phyloP scores from a whole-genome alignment of 208 protist species.

The Naegleria lovaniensis region DNA sequence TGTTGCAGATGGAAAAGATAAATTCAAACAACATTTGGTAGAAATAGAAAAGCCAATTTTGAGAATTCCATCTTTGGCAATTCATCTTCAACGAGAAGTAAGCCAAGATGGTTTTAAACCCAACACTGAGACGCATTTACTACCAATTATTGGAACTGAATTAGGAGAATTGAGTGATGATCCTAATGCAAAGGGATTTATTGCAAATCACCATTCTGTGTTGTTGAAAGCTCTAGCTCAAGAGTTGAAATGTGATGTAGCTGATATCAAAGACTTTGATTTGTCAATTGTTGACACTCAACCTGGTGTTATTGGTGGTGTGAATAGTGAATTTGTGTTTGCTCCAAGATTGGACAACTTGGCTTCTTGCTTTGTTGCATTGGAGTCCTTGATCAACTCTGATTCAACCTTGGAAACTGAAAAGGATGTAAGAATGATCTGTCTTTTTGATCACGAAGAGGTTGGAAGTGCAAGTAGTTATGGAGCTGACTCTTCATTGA shows the following conservation, averaged over 20 bases:
- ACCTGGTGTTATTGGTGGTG: constrained; percentile 72
- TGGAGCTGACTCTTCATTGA: constrained; percentile 63
- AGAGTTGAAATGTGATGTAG: constrained; percentile 43
- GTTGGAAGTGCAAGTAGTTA: constrained; percentile 65
- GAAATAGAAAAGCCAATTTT: constrained; percentile 79
- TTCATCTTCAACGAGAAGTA: constrained; percentile 81
- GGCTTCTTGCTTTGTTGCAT: constrained; percentile 78
- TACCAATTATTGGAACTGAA: background rate
- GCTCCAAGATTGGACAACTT: constrained; percentile 90
- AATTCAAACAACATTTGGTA: constrained; percentile 56
- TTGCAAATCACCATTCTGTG: constrained; percentile 9
- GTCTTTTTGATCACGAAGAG: constrained; percentile 79
- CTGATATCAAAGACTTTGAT: constrained; percentile 90
- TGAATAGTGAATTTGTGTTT: constrained; percentile 88
- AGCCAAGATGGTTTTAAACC: constrained; percentile 62
- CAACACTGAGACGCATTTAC: constrained; percentile 85
- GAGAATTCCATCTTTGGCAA: constrained; percentile 87
- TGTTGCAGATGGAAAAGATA: constrained; percentile 29
- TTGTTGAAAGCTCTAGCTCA: constrained; percentile 11
- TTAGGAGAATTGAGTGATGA: background rate
- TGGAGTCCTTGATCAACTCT: constrained; percentile 61
- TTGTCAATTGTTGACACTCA: constrained; percentile 86
- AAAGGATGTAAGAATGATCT: constrained; percentile 68
- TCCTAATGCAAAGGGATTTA: background rate
- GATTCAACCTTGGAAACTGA: constrained; percentile 52